phyloP scores from a whole-genome alignment of 306 rosid species.

The Potentilla sterilis region DNA sequence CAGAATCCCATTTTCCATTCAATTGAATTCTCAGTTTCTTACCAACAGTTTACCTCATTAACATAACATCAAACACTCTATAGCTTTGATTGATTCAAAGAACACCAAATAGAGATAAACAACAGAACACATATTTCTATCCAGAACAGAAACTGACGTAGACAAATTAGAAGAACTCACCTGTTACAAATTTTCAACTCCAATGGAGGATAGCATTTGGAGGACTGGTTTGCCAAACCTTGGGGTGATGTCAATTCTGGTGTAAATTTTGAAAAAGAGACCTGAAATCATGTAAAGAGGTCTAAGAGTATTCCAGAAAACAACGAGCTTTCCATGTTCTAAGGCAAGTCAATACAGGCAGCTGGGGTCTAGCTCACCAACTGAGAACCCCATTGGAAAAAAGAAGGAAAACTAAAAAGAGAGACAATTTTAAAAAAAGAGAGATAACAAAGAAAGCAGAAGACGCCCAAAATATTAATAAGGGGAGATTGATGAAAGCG shows the following conservation, averaged over 20 bases:
- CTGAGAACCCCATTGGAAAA: constrained; percentile 23
- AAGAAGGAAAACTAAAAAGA: neutral
- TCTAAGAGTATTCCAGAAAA: constrained; percentile 24
- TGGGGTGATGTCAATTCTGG: neutral
- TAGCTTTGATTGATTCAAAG: constrained; percentile 3
- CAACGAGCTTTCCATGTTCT: constrained; percentile 43
- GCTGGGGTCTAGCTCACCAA: constrained; percentile 54
- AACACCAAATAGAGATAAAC: neutral
- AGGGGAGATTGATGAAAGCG: constrained; percentile 14
- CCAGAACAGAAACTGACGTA: neutral
- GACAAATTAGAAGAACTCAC: constrained; percentile 14
- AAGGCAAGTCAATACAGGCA: constrained; percentile 42
- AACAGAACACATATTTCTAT: neutral
- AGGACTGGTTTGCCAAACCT: constrained; percentile 5
- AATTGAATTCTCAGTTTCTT: neutral
- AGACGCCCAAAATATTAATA: neutral
- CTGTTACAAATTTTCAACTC: constrained; percentile 30
- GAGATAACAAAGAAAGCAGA: neutral
- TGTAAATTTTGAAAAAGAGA: constrained; percentile 6
- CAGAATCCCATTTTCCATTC: constrained; percentile 13
- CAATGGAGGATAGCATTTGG: constrained; percentile 11
- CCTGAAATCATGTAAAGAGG: constrained; percentile 14
- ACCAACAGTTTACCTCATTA: neutral
- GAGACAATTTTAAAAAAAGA: neutral
- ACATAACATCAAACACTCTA: neutral